These are phyloP conservation scores for Sphagnum contortum DNA, from an alignment of 225 moss, liverwort and hornwort genomes.

Conservation along the genomic window DNA sequence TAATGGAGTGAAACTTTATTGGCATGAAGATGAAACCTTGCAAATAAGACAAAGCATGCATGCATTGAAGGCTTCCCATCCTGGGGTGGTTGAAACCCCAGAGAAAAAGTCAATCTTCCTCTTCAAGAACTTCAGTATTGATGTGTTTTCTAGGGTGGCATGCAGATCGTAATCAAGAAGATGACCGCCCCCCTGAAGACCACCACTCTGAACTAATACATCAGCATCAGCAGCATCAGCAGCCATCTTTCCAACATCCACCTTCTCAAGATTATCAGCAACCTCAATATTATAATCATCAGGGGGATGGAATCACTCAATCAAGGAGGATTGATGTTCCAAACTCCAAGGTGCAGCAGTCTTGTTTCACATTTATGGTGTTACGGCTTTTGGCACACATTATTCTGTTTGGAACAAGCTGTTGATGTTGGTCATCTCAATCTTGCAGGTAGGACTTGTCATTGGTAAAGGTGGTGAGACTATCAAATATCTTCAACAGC, in stretches of 20 bases:
- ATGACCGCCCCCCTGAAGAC: conserved; percentile 33
- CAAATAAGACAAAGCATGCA: too few relatives aligned
- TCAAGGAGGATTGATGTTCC: conserved; percentile 93
- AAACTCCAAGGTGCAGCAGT: conserved; percentile 65
- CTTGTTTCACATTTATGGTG: too few relatives aligned
- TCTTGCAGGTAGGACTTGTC: conserved; percentile 78
- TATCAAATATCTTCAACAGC: conserved; percentile 91
- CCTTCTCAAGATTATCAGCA: conserved; percentile 61
- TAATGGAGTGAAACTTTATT: too few relatives aligned
- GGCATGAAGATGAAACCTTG: too few relatives aligned
- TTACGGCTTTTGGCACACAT: too few relatives aligned
- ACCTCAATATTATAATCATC: conserved; percentile 65
- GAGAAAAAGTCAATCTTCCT: conserved; percentile 1
- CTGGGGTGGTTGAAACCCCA: background rate
- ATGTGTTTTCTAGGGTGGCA: too few relatives aligned
- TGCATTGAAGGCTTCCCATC: too few relatives aligned
- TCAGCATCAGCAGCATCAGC: conserved; percentile 62
- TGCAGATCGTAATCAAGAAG: conserved; percentile 37
- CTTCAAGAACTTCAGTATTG: too few relatives aligned
- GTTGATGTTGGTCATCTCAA: too few relatives aligned
- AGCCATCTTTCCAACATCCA: conserved; percentile 49
- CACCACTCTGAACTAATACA: conserved; percentile 15
- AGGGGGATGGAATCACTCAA: conserved; percentile 58
- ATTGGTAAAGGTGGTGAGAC: conserved; percentile 99
- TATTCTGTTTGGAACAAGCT: too few relatives aligned